Conservation (phyloP, 495 filamentous ascomycete species). For the Daldinia concentrica region DNA sequence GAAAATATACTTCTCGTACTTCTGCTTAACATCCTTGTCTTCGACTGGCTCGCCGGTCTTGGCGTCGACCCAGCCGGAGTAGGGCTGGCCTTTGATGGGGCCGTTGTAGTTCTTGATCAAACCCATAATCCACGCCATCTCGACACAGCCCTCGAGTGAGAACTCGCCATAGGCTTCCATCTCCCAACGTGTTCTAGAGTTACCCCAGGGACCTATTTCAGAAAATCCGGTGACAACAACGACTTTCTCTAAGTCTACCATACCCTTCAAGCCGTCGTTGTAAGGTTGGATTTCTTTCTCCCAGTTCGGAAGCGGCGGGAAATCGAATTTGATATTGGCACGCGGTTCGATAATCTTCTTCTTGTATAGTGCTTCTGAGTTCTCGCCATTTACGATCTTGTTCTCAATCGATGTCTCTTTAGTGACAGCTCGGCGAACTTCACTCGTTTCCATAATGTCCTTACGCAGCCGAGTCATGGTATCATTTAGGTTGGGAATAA, state of each 20-base stretch:
- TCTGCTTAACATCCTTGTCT: conserved; percentile 95
- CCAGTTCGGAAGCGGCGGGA: conserved; percentile 90
- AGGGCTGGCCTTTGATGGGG: conserved; percentile 95
- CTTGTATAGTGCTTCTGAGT: conserved; percentile 90
- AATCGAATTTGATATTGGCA: conserved; percentile 97
- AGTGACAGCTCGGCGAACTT: conserved; percentile 90
- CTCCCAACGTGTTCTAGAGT: conserved; percentile 96
- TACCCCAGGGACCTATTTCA: conserved; percentile 97
- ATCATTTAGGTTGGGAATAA: conserved; percentile 96
- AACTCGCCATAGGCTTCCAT: conserved; percentile 98
- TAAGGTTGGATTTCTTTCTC: conserved; percentile 88
- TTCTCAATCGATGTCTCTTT: conserved; percentile 97
- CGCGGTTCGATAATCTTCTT: conserved; percentile 91
- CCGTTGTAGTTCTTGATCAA: conserved; percentile 99
- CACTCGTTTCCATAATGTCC: conserved; percentile 91
- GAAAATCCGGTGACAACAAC: conserved; percentile 97
- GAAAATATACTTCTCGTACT: conserved; percentile 95
- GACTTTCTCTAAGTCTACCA: conserved; percentile 98
- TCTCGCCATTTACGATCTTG: conserved; percentile 95
- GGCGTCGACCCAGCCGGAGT: conserved; percentile 96
- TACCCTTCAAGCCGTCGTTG: conserved; percentile 87
- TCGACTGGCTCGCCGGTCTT: conserved; percentile 96
- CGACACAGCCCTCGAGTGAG: conserved; percentile 96
- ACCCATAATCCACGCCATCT: conserved; percentile 99
- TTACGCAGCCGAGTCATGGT: conserved; percentile 89